Conservation (phyloP, 495 filamentous ascomycete genomes). For the Penicilliopsis zonata region DNA sequence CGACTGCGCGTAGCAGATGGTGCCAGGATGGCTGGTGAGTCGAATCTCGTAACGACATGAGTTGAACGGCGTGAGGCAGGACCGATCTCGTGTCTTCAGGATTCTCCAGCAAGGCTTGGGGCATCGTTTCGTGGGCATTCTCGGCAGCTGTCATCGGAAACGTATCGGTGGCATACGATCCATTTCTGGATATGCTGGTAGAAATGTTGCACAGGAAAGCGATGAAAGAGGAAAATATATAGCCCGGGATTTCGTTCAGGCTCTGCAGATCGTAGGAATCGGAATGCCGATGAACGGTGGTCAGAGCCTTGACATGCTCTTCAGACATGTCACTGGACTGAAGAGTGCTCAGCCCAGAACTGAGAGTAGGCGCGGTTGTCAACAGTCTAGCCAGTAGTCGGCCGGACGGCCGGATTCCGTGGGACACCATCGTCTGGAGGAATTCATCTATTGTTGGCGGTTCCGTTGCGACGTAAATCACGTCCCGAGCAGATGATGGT, state of each 20-base stretch:
- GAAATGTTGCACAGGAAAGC: constrained; percentile 28
- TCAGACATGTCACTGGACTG: constrained; percentile 19
- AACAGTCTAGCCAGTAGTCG: constrained; percentile 37
- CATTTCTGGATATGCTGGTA: constrained; percentile 6
- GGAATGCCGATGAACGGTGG: constrained; percentile 12
- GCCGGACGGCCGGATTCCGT: constrained; percentile 29
- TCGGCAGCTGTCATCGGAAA: constrained; percentile 19
- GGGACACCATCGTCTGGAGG: constrained; percentile 37
- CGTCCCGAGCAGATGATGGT: constrained; percentile 42
- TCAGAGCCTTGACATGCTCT: constrained; percentile 20
- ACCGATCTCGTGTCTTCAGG: no score
- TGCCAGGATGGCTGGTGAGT: constrained; percentile 28
- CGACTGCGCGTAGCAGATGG: constrained; percentile 19
- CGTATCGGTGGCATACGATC: constrained; percentile 15
- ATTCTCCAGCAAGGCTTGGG: no score
- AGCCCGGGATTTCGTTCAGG: constrained; percentile 21
- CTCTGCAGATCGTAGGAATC: constrained; percentile 7
- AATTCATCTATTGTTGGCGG: constrained; percentile 44
- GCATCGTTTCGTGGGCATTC: constrained; percentile 1
- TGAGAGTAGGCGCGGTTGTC: constrained; percentile 24
- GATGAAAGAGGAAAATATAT: constrained; percentile 38
- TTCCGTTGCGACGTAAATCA: constrained; percentile 42
- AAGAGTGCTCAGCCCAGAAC: constrained; percentile 29
- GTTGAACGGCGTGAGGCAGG: constrained; percentile 30
- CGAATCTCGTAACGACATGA: constrained; percentile 21